Base-by-base conservation (phyloP, 1,284 basidiomycete genomes). In the Moesziomyces sp. region DNA sequence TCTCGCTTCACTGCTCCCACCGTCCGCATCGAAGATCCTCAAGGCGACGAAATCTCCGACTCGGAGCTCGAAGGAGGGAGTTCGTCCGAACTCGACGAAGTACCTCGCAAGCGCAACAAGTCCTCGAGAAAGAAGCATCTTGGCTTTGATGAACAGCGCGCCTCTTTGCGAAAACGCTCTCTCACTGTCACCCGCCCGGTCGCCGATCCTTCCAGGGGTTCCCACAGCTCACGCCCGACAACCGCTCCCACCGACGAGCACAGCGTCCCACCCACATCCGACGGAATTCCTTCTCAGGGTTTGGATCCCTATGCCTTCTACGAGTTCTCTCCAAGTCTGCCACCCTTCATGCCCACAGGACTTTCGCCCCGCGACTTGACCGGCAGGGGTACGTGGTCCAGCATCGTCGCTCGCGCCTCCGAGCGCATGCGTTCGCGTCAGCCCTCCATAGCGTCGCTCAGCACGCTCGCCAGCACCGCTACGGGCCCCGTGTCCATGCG, bases 311-410 rank as follows among this genome's bases (percentile, higher is more conserved):
- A 67, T 43, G 71, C 66, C 18, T 79, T 64, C 55, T 79, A 79
- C 73, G 63, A 75, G 35, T 79, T 79, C 52, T 73, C 74, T 2
- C 77, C 77, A 3, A 76, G 76, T 55, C 53, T 79, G n/a, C 77
- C 77, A 2, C 77, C 77, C 1, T 79, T 77, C 46, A 71, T 77
- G 54, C 75, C 75, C 16, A 38, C 57, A 8, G 77, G 75, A 5
- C 23, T 77, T 24, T 59, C 54, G 18, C 77, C 77, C 2, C 52
- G 47, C 13, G 77, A 79, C 33, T 42, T 79, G 50, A 79, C 77
- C 0, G 77, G 77, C 14, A 67, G 63, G 14, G 77, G 77, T 1
- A 79, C 77, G 3, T 79, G 77, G 77, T 65, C 62, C 16, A 76
- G 75, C 58, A 79, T 79, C 58, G 66, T 76, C 1, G 77, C 77